phyloP scores from a whole-genome alignment of 208 protist species.

The Crithidia sp. region DNA sequence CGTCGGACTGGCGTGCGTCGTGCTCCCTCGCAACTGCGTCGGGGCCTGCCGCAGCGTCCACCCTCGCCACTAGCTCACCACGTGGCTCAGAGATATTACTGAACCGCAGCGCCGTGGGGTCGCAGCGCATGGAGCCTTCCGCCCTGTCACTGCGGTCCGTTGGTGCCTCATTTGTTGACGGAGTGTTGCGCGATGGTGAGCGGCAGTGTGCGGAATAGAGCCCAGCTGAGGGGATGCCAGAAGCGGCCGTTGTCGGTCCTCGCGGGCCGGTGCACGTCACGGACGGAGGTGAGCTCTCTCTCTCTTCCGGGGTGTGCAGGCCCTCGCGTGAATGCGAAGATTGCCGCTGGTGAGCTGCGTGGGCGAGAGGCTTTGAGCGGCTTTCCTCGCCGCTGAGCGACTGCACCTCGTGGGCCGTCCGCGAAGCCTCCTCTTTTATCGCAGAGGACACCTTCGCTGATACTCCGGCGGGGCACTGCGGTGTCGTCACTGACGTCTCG shows the following conservation, averaged over 20 bases:
- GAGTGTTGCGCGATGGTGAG: too few species aligned
- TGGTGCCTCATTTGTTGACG: too few species aligned
- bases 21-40: too few species aligned
- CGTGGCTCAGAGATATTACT: neutral
- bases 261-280: conserved; percentile 16
- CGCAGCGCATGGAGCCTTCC: neutral
- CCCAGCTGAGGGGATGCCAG: neutral
- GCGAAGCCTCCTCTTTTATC: neutral
- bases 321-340: neutral
- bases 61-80: neutral
- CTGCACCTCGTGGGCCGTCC: conserved; percentile 4
- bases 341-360: neutral
- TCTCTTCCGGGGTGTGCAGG: conserved; percentile 10
- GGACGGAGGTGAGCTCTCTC: conserved; percentile 19
- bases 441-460: neutral
- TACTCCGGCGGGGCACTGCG: too few species aligned
- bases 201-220: too few species aligned
- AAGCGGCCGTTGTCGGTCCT: neutral
- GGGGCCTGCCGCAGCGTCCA: too few species aligned
- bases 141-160: too few species aligned
- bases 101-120: conserved; percentile 13
- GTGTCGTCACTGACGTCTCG: too few species aligned
- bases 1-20: too few species aligned
- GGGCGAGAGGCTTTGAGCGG: too few species aligned
- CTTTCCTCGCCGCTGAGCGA: neutral